Conservation (phyloP, 2,329 filamentous ascomycete genomes). For the Fonsecaea pedrosoi region DNA sequence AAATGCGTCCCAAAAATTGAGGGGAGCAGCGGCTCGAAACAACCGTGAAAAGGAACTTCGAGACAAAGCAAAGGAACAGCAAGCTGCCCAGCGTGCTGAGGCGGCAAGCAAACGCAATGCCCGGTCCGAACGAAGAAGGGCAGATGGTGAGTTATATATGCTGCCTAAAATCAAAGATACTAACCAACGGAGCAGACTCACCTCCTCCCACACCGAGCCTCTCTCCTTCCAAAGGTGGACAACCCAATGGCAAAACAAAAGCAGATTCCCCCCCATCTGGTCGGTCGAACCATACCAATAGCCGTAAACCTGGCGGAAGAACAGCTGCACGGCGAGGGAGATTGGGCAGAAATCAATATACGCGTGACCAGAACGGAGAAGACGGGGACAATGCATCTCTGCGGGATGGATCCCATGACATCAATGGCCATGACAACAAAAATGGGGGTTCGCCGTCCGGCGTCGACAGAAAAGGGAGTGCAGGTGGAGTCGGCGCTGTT, state of each 20-base stretch:
- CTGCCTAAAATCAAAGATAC: not conserved
- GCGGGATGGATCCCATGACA: conserved; percentile 41
- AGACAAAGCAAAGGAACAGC: conserved; percentile 69
- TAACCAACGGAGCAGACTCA: conserved; percentile 62
- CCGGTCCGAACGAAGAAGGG: conserved; percentile 78
- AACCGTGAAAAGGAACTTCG: conserved; percentile 57
- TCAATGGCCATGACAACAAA: conserved; percentile 27
- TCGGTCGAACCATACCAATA: conserved; percentile 56
- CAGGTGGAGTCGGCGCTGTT: not conserved
- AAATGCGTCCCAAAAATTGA: conserved; percentile 57
- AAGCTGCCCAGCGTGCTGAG: conserved; percentile 71
- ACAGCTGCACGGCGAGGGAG: conserved; percentile 72
- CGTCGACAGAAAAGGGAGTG: conserved; percentile 35
- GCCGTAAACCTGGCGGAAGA: conserved; percentile 66
- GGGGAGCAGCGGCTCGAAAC: conserved; percentile 62
- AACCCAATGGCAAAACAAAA: conserved; percentile 50
- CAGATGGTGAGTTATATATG: conserved; percentile 67
- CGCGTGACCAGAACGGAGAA: conserved; percentile 71
- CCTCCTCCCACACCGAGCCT: conserved; percentile 71
- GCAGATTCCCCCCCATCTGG: conserved; percentile 51
- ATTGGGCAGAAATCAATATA: conserved; percentile 80
- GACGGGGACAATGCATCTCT: conserved; percentile 47
- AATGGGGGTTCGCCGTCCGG: conserved; percentile 45
- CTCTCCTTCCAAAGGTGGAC: conserved; percentile 56
- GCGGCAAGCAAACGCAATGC: conserved; percentile 81